Base-by-base conservation (phyloP, 768 basidiomycete species). In the Tylopilus plumbeoviolaceoides region DNA sequence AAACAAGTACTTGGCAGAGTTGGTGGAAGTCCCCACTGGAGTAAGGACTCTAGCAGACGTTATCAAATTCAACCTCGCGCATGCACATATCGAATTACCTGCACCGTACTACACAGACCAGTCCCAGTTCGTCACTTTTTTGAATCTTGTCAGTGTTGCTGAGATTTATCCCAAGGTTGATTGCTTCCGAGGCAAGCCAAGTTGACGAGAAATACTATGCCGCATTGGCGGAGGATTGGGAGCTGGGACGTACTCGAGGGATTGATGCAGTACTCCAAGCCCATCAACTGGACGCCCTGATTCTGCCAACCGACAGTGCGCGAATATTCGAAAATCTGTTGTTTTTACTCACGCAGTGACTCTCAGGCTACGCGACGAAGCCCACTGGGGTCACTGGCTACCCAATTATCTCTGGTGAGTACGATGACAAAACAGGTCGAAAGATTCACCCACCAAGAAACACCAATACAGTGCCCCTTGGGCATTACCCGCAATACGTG, bases 331-430 rank as follows among this genome's bases (percentile, higher is more conserved):
- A 14, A 28, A 31, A 5, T 35, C 17, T 15, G 6, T 17, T 15
- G 10, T 33, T 49, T 17, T 31, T 30, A 10, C 10, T 47, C 20
- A 47, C 2, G 7, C 11, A 23, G 20, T 27, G 15, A 25, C 23
- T 41, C 9, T 30, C 38, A 69, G 66, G 65, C 28, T 57, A 65
- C 25, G 68, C 71, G 6, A 68, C 71, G 0, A 63, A 56, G 17
- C 59, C 68, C 5, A 61, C 67, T 68, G 84, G 83, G 4, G 77
- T 85, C 50, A 80, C 81, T 5, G 85, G 83, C 8, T 85, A 84
- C 57, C 84, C 85, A 2, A 81, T 85, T 48, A 72, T 85, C 35
- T 84, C 84, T 21, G 83, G 83, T 80, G 41, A 59, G 71, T 57
- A 7, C 17, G n/a, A 11, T 40, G n/a, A 36, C 27, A 27, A 30